Evolutionary conservation across 371 early-diverging fungal species (phyloP).

Genomic region (Mucor plumbeus): DNA sequence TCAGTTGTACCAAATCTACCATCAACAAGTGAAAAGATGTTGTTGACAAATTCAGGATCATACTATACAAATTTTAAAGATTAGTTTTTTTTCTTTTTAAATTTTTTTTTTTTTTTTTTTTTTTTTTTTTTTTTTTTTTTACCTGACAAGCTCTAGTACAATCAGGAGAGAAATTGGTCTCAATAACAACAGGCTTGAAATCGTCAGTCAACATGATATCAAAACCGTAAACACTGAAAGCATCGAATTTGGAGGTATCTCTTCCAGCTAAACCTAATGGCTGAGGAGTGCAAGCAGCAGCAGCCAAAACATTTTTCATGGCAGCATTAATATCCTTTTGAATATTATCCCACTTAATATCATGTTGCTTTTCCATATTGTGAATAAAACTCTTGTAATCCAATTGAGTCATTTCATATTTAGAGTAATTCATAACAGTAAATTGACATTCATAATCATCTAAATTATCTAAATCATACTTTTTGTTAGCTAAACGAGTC

Average conservation of each 20-base stretch:
- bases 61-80: slow-evolving; percentile 27
- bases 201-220: slow-evolving; percentile 62
- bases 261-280: slow-evolving; percentile 47
- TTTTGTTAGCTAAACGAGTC: slow-evolving; percentile 66
- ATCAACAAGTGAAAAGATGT: slow-evolving; percentile 56
- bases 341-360: slow-evolving; percentile 51
- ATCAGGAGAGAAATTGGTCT: slow-evolving; percentile 64
- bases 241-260: slow-evolving; percentile 38
- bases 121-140: too few relatives aligned
- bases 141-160: slow-evolving; percentile 62
- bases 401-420: slow-evolving; percentile 61
- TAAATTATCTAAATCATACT: slow-evolving; percentile 47
- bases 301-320: slow-evolving; percentile 58
- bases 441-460: slow-evolving; percentile 65
- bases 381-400: slow-evolving; percentile 62
- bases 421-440: slow-evolving; percentile 65
- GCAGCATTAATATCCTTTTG: slow-evolving; percentile 57
- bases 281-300: slow-evolving; percentile 52
- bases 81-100: too few relatives aligned
- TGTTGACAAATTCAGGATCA: slow-evolving; percentile 63
- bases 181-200: slow-evolving; percentile 57
- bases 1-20: slow-evolving; percentile 49
- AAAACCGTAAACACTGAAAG: slow-evolving; percentile 61
- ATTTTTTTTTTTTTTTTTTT: too few relatives aligned
- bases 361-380: slow-evolving; percentile 62